Base-by-base conservation (phyloP, 345 rosid species). In the Geranium brycei region DNA sequence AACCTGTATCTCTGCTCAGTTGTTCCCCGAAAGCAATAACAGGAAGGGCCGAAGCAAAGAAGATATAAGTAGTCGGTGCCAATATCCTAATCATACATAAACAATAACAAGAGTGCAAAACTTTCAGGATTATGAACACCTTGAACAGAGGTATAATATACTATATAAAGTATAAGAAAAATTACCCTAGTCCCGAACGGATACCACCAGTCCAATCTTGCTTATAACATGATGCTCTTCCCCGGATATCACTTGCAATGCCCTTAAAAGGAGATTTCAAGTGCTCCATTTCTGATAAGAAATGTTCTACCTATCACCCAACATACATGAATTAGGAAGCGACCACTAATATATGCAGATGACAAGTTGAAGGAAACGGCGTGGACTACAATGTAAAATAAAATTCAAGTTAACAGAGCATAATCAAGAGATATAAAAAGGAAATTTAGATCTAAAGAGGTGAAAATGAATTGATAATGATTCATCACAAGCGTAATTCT, bases 21-120 rank as follows among this genome's bases (percentile, higher is more conserved):
- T 91, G 97, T 69, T 85, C 93, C 61, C 97, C 95, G 63, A 91
- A 91, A 60, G 91, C 97, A 65, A 91, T 83, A 32, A 88, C 95
- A 15, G 91, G 95, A 74, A 91, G 91, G 35, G 93, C 81, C 6
- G 95, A 91, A 28, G 97, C 95, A 75, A 91, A 91, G 82, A 91
- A 91, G 59, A 84, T 80, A 57, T 84, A 88, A 7, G 76, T 69
- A 57, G 89, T 81, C 19, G 93, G 97, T 62, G 91, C 91, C 76
- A 88, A 64, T 47, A 88, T 82, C 75, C 89, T 84, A 79, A 68
- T 18, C 31, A 60, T 17, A 41, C 41, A 71, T 32, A 23, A 58
- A 32, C 30, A 61, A 58, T 59, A 65, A 31, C 55, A 13, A 47
- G 15, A 47, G 53, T 47, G 53, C 47, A 47, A 47, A 47, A 11